Percentiles rank a stretch among this genome's conserved stretches.
Evolutionary conservation across 1,284 basidiomycete species (phyloP).

Genomic region (Moesziomyces globuligerus): DNA sequence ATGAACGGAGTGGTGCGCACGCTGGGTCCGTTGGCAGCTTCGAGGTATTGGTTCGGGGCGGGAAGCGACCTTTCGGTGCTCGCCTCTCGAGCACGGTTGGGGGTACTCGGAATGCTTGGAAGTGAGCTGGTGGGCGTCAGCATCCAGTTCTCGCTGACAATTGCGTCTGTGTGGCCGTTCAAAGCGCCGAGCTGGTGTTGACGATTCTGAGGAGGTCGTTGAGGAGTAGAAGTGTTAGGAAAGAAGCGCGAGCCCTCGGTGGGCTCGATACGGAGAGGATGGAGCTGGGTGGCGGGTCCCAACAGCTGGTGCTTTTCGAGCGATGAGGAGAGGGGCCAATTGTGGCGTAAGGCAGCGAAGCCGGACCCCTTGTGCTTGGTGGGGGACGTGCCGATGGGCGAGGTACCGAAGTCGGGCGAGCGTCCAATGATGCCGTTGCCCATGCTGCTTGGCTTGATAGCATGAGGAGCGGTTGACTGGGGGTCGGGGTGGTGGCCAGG

Average conservation of each 20-base stretch:
- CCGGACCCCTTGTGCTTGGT: slow-evolving; percentile 10
- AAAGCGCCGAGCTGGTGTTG: background rate
- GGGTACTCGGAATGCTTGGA: slow-evolving; percentile 55
- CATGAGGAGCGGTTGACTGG: slow-evolving; percentile 16
- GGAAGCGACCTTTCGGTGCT: slow-evolving; percentile 23
- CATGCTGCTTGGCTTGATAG: slow-evolving; percentile 44
- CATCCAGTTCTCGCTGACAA: slow-evolving; percentile 50
- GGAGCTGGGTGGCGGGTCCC: slow-evolving; percentile 31
- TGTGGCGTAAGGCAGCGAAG: slow-evolving; percentile 12
- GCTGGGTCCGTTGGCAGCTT: background rate
- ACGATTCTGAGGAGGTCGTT: slow-evolving; percentile 5
- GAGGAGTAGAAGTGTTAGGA: slow-evolving; percentile 19
- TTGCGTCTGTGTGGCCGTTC: background rate
- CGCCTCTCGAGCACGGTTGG: slow-evolving; percentile 24
- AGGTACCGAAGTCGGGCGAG: slow-evolving; percentile 38
- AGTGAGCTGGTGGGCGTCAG: slow-evolving; percentile 53
- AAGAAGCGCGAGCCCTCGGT: slow-evolving; percentile 32
- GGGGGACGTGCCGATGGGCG: slow-evolving; percentile 41
- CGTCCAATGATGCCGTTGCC: slow-evolving; percentile 42
- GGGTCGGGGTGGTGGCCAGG: slow-evolving; percentile 34
- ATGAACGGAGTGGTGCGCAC: slow-evolving; percentile 13
- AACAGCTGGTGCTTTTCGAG: slow-evolving; percentile 14
- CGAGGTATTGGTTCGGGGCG: background rate
- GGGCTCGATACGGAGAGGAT: slow-evolving; percentile 33
- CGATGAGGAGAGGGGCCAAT: slow-evolving; percentile 42